phyloP scores from a whole-genome alignment of 192 early-diverging fungal species.

The Entomortierella chlamydospora region DNA sequence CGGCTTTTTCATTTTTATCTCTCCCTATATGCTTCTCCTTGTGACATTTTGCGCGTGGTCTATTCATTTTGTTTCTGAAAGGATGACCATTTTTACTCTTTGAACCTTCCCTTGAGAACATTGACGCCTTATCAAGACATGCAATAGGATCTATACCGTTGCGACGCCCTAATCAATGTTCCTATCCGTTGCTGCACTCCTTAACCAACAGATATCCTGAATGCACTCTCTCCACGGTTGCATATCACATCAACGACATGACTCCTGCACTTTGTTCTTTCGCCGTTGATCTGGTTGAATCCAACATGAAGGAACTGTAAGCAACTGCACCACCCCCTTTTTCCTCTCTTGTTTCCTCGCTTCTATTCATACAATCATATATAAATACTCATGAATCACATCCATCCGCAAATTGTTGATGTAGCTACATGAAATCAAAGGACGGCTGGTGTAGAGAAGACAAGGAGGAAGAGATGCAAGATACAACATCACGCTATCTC shows the following conservation, averaged over 20 bases:
- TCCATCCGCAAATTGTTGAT: not conserved
- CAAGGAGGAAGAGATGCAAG: conserved; percentile 69
- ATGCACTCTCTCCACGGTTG: conserved; percentile 21
- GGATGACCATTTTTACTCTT: too few relatives aligned
- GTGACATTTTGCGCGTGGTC: not conserved
- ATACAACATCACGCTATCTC: conserved; percentile 65
- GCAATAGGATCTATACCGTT: not conserved
- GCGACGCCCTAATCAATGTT: not conserved
- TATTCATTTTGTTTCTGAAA: too few relatives aligned
- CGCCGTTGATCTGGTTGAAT: conserved; percentile 67
- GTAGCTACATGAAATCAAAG: conserved; percentile 70
- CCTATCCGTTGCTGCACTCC: not conserved
- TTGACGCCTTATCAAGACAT: not conserved
- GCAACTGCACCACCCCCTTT: not conserved
- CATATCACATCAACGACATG: conserved; percentile 56
- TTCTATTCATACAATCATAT: not conserved
- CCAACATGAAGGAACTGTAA: conserved; percentile 72
- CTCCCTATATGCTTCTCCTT: not conserved
- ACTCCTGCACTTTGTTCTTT: conserved; percentile 56
- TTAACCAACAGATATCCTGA: conserved; percentile 16
- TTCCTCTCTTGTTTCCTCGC: not conserved
- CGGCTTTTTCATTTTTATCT: conserved; percentile 2
- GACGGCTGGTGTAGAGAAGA: conserved; percentile 72
- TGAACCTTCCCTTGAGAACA: not conserved
- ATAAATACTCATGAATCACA: not conserved